Evolutionary conservation across 1,284 basidiomycete species (phyloP), one percentile per base, ranked within the genome.

Genomic region (Sporisorium graminicola): DNA sequence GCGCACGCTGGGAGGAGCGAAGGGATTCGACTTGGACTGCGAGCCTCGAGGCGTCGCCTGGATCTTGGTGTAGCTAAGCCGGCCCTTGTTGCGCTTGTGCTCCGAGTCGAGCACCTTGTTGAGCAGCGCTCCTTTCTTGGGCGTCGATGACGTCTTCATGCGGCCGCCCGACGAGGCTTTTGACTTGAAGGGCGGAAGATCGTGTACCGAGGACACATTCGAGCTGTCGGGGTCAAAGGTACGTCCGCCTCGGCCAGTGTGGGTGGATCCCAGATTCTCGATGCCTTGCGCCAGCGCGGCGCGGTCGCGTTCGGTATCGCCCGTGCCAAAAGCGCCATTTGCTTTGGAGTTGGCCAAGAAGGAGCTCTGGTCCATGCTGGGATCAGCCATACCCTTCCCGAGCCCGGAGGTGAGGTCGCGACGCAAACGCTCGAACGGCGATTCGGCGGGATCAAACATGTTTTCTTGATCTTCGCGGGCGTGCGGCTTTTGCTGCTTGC

Each of bases 351-450:
- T 44, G 9, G 43, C 51, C 47, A 60, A 35, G 29, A 72, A 55
- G 50, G 58, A 63, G 59, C 66, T 70, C 29, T 62, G 64, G 18
- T 75, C 68, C 54, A 72, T 40, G 46, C 58, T 63, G 16, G 61
- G 61, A 14, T 68, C 67, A 20, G 35, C 42, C 20, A 55, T 58
- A 31, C 56, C 61, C 7, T 60, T 64, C 37, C 70, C 70, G 37
- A 77, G 63, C 20, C 72, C 63, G 1, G 67, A 31, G 33, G 70
- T 69, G 40, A 77, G 63, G 44, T 77, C 70, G 37, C 66, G 65
- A 24, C 70, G 70, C 46, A 94, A 87, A 27, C 90, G 89, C 47
- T 91, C 89, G 54, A 94, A 90, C 9, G 94, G 93, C 0, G 91
- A 91, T 80, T 93, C 92, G 49, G 93, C 82, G 3, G 67, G 59